A percentile compares a stretch with the other conserved stretches of the same genome.
Conservation (phyloP, 2,329 filamentous ascomycete genomes). For the Akanthomyces uredinophilus region DNA sequence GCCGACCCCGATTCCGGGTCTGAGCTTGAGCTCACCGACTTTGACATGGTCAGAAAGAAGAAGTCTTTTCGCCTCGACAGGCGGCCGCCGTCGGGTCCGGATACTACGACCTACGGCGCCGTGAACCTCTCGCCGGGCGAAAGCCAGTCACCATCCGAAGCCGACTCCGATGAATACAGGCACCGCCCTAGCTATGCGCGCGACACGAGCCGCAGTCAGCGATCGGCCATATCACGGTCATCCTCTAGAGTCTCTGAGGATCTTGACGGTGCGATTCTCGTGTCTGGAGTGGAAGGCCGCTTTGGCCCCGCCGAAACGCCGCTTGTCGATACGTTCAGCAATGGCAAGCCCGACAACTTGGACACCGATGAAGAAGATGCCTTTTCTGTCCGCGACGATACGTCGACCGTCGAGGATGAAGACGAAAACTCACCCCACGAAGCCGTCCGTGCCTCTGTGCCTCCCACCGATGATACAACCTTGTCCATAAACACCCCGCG, state of each 20-base stretch:
- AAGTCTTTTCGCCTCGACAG: conserved; percentile 31
- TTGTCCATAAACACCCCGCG: conserved; percentile 84
- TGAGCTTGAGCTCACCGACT: conserved; percentile 15
- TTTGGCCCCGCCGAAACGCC: conserved; percentile 47
- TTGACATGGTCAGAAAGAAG: conserved; percentile 31
- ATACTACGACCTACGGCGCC: conserved; percentile 34
- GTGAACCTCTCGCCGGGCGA: conserved; percentile 32
- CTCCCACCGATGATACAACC: conserved; percentile 67
- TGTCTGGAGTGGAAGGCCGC: conserved; percentile 49
- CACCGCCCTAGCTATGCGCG: conserved; percentile 31
- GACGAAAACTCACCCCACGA: conserved; percentile 70
- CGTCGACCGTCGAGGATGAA: conserved; percentile 38
- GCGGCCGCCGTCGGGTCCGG: conserved; percentile 21
- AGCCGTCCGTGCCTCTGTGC: conserved; percentile 74
- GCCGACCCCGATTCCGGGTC: conserved; percentile 10
- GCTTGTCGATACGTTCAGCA: conserved; percentile 40
- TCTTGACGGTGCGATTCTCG: conserved; percentile 46
- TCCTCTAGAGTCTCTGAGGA: conserved; percentile 42
- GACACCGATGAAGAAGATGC: conserved; percentile 31
- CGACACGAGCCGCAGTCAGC: conserved; percentile 30
- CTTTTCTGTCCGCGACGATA: conserved; percentile 27
- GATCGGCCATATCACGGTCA: conserved; percentile 28
- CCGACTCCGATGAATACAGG: conserved; percentile 28
- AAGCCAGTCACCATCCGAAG: conserved; percentile 32
- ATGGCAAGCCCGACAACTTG: conserved; percentile 36